Evolutionary conservation across 768 basidiomycete species (phyloP), one percentile per base, ranked within the genome.

Genomic region (Rhodotorula taiwanensis): DNA sequence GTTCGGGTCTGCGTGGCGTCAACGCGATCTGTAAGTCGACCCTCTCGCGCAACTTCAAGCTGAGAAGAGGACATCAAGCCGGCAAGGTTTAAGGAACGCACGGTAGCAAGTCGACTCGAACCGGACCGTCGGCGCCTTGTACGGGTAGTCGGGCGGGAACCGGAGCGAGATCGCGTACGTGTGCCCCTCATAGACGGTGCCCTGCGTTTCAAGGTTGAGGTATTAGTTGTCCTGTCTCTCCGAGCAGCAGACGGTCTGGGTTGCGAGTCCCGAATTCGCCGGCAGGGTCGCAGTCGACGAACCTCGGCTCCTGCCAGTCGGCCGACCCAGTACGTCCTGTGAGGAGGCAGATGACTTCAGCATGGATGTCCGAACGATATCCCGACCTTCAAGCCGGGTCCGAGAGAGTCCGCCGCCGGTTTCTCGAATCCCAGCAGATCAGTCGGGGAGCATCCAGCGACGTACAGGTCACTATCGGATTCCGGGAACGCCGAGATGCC

Each of bases 141-240:
- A 92, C 25, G 91, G 91, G 73, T 93, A 94, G 74, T 88, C 89
- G 62, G 85, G 77, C 11, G 89, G 89, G 78, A 92, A 94, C 18
- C 82, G 80, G 57, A 94, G 88, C 14, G 83, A 83, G 70, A 94
- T 87, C 70, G 86, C 86, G 80, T 88, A 93, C 27, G 81, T 81
- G 57, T 92, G 79, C 20, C 85, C 88, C 45, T 82, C 83, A 70
- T 92, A 91, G 18, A 42, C 31, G 0, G 69, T 70, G 1, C 52
- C 69, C 64, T 70, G 58, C 27, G 36, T 16, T 9, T 39, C 9
- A 39, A 39, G 9, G 36, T 39, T 16, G 36, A n/a, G n/a, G 36
- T 39, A 39, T 39, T 16, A 39, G 9, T 16, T 39, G n/a, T n/a
- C n/a, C n/a, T n/a, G n/a, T n/a, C n/a, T n/a, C n/a, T n/a, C 41